Evolutionary conservation across 2,329 filamentous ascomycete species (phyloP).

Genomic region (Curvularia verruculosa): DNA sequence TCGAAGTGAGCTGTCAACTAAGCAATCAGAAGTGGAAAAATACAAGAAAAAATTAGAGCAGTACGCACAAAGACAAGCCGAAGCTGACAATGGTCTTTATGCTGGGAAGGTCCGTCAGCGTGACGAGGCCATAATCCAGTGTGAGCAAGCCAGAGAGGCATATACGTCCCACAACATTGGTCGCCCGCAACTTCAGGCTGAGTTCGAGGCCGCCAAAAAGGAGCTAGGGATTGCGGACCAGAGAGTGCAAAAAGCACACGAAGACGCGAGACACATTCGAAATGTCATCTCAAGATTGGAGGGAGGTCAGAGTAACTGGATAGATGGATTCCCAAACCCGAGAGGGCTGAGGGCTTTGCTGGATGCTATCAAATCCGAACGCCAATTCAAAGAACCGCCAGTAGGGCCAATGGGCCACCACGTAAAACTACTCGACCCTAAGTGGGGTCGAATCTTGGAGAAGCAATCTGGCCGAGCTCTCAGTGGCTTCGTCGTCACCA

Average conservation of each 20-base stretch:
- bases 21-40: slow-evolving; percentile 53
- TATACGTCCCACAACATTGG: slow-evolving; percentile 52
- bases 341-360: slow-evolving; percentile 67
- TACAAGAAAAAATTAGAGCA: slow-evolving; percentile 56
- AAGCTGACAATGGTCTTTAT: slow-evolving; percentile 71
- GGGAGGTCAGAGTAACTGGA: slow-evolving; percentile 62
- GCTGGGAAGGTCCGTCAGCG: slow-evolving; percentile 66
- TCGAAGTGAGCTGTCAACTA: slow-evolving; percentile 61
- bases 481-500: slow-evolving; percentile 81
- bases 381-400: slow-evolving; percentile 71
- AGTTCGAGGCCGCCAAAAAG: slow-evolving; percentile 41
- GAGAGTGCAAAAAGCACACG: slow-evolving; percentile 38
- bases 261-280: slow-evolving; percentile 62
- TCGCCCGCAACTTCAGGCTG: slow-evolving; percentile 44
- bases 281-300: slow-evolving; percentile 59
- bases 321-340: slow-evolving; percentile 65
- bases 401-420: slow-evolving; percentile 84
- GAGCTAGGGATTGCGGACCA: slow-evolving; percentile 26
- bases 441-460: slow-evolving; percentile 86
- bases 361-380: slow-evolving; percentile 71
- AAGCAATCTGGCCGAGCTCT: slow-evolving; percentile 72
- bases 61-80: slow-evolving; percentile 65
- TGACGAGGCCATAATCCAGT: slow-evolving; percentile 61
- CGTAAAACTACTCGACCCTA: slow-evolving; percentile 75
- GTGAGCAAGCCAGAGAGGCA: slow-evolving; percentile 53